A percentile compares a stretch with the other conserved stretches of the same genome.
These are phyloP conservation scores for Maudiozyma saulgeensis DNA, from an alignment of 805 yeast genomes.

Conservation along the genomic window DNA sequence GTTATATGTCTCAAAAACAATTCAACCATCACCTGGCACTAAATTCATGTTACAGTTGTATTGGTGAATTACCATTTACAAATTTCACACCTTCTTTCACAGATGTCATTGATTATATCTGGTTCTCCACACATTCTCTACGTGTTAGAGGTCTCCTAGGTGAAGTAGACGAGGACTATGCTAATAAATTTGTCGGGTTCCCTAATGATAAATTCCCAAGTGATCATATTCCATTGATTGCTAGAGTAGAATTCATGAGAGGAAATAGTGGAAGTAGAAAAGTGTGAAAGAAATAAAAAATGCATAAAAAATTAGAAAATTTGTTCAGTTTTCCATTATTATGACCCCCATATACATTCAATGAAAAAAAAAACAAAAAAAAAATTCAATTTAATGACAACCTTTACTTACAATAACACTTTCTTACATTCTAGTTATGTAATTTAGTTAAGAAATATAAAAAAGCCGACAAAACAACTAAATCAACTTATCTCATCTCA, in stretches of 20 bases:
- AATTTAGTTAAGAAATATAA: not conserved
- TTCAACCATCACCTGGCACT: constrained; percentile 72
- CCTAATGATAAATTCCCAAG: constrained; percentile 92
- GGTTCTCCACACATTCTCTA: constrained; percentile 80
- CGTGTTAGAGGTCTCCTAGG: constrained; percentile 83
- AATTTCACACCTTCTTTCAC: constrained; percentile 91
- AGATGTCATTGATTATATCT: constrained; percentile 87
- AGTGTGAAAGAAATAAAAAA: constrained; percentile 8
- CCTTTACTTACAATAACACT: not conserved
- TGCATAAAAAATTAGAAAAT: not conserved
- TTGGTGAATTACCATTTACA: constrained; percentile 90
- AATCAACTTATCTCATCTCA: not conserved
- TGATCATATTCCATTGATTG: constrained; percentile 83
- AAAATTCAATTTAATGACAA: not conserved
- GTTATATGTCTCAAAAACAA: constrained; percentile 82
- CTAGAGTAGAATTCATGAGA: constrained; percentile 65
- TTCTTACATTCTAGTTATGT: not conserved
- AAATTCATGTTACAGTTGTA: constrained; percentile 73
- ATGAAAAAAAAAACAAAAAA: not conserved
- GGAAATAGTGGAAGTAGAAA: constrained; percentile 25
- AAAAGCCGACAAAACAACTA: not conserved
- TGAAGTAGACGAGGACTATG: constrained; percentile 69
- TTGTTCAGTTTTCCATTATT: not conserved
- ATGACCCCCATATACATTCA: not conserved
- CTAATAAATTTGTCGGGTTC: constrained; percentile 72